Evolutionary conservation across 768 basidiomycete species (phyloP).

Genomic region (Boletus rufocinnamomeus): DNA sequence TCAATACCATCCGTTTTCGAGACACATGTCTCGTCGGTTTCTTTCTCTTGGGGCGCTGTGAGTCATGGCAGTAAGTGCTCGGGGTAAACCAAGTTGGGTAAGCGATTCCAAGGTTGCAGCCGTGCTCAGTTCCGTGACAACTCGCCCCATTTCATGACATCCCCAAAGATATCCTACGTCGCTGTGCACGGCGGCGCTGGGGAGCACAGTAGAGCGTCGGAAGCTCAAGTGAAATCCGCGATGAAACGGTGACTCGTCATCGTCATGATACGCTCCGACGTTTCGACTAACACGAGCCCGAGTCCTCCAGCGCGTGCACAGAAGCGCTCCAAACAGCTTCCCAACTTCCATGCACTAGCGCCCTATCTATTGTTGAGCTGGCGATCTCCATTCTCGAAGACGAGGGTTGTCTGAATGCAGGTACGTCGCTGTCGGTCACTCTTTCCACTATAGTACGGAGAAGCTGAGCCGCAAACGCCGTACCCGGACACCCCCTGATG

Average conservation of each 20-base stretch:
- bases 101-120: background rate
- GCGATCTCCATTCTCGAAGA: constrained; percentile 66
- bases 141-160: constrained; percentile 6
- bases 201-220: constrained; percentile 48
- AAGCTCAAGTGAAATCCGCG: constrained; percentile 54
- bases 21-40: constrained; percentile 5
- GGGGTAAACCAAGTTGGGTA: background rate
- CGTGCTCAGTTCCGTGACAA: background rate
- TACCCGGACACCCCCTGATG: background rate
- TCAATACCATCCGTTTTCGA: constrained; percentile 24
- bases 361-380: constrained; percentile 50
- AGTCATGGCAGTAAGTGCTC: background rate
- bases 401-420: constrained; percentile 70
- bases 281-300: constrained; percentile 4
- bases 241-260: constrained; percentile 53
- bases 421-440: constrained; percentile 33
- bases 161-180: constrained; percentile 41
- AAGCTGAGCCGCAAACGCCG: background rate
- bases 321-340: constrained; percentile 37
- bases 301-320: constrained; percentile 50
- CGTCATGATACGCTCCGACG: background rate
- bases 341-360: constrained; percentile 20
- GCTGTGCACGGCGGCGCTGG: constrained; percentile 83
- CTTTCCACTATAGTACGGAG: background rate
- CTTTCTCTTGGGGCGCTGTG: background rate